These are phyloP conservation scores for Cystobasidium sp. DNA, from an alignment of 1,284 basidiomycete species.

Conservation along the genomic window DNA sequence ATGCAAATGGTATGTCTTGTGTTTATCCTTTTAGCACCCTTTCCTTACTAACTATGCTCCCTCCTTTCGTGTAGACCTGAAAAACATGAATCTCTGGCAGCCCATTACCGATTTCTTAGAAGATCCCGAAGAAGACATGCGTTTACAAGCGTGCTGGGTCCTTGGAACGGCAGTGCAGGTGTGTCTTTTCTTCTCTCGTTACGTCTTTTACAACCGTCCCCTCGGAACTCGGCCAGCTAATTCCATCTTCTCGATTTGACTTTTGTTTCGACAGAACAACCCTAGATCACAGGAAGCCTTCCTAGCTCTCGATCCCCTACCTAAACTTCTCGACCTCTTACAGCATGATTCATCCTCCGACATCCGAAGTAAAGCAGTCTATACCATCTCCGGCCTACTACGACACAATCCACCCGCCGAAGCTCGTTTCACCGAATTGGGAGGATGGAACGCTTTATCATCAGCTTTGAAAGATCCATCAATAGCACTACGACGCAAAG, in stretches of 20 bases:
- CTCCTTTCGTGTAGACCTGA: slow-evolving; percentile 66
- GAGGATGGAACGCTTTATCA: slow-evolving; percentile 73
- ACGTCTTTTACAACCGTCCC: neutral
- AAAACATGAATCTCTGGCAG: slow-evolving; percentile 82
- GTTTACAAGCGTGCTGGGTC: slow-evolving; percentile 82
- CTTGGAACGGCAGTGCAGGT: slow-evolving; percentile 81
- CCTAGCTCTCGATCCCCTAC: slow-evolving; percentile 70
- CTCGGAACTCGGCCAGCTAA: neutral
- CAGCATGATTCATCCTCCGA: slow-evolving; percentile 59
- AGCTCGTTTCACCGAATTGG: slow-evolving; percentile 63
- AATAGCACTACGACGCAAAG: slow-evolving; percentile 77
- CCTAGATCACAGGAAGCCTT: slow-evolving; percentile 78
- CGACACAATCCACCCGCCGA: slow-evolving; percentile 81
- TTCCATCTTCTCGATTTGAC: neutral
- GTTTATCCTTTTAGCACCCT: neutral
- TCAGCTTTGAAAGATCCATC: slow-evolving; percentile 73
- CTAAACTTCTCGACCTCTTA: slow-evolving; percentile 69
- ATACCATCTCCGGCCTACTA: slow-evolving; percentile 79
- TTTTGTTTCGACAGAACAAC: slow-evolving; percentile 70
- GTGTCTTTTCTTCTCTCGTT: neutral
- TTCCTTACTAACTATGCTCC: neutral
- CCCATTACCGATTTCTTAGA: slow-evolving; percentile 72
- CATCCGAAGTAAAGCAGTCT: slow-evolving; percentile 80
- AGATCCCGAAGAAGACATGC: slow-evolving; percentile 67
- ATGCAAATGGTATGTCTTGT: slow-evolving; percentile 83